Base-by-base conservation (phyloP, 345 rosid genomes). In the Populus euphratica region DNA sequence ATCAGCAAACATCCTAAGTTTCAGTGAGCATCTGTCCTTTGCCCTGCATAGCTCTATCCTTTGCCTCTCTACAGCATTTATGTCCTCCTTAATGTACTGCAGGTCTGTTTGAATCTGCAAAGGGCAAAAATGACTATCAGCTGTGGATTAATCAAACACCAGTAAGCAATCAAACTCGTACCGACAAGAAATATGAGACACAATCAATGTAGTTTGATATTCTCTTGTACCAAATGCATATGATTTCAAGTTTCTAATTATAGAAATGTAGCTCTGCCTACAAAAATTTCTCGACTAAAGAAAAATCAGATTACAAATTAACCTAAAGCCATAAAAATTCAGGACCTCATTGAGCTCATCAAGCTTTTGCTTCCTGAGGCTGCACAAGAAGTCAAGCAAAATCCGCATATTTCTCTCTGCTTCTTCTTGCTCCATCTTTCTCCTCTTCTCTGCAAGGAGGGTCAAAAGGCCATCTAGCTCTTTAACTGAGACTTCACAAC, bases 321-420 rank as follows among this genome's bases (percentile, higher is more conserved):
- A 14, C 16, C 17, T 47, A 13, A 47, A 47, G 17, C 50, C 50
- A 6, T 25, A 14, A 27, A 79, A 71, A 23, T 49, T 56, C 27
- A 71, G 50, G 35, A 85, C 89, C 89, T 85, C 83, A 20, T 81
- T 71, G 68, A 87, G 84, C 72, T 83, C 84, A 66, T 85, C 83
- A 67, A 77, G 85, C 80, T 81, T 87, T 78, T 80, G 82, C 81
- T 80, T 83, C 78, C 84, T 81, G 21, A 87, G 68, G 71, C 78
- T 73, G 69, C 75, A 78, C 83, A 87, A 76, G 76, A 87, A 87
- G 38, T 87, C 78, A 63, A 76, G 74, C 27, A 87, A 80, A 75
- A 83, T 81, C 80, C 74, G 84, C 84, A 73, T 81, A 74, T 83
- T 85, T 33, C 73, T 75, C 83, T 85, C 86, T 1, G 83, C 86